phyloP scores from a whole-genome alignment of 2,329 filamentous ascomycete genomes.

The Colletotrichum salicis region DNA sequence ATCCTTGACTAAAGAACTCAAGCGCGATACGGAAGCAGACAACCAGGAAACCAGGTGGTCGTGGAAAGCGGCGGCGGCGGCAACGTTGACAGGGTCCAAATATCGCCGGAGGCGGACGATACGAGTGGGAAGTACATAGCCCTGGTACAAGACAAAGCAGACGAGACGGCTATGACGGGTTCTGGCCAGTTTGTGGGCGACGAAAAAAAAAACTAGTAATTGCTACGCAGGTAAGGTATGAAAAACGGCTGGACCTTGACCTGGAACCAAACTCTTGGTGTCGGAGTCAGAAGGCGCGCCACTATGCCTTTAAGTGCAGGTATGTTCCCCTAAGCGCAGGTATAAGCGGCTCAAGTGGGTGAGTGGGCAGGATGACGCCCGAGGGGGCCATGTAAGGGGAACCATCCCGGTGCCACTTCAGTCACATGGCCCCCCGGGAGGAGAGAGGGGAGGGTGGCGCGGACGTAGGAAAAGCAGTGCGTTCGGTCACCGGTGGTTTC shows the following conservation, averaged over 20 bases:
- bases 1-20: slow-evolving; percentile 25
- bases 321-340: slow-evolving; percentile 40
- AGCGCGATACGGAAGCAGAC: slow-evolving; percentile 27
- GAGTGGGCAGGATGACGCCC: slow-evolving; percentile 38
- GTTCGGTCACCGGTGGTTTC: slow-evolving; percentile 2
- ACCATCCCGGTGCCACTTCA: slow-evolving; percentile 40
- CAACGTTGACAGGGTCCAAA: slow-evolving; percentile 8
- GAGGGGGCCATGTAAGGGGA: slow-evolving; percentile 34
- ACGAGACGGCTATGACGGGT: not conserved
- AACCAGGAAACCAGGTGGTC: not conserved
- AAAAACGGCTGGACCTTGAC: slow-evolving; percentile 19
- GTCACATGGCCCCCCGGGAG: slow-evolving; percentile 37
- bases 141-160: not conserved
- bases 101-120: slow-evolving; percentile 22
- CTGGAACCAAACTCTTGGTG: slow-evolving; percentile 34
- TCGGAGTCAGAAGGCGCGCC: slow-evolving; percentile 31
- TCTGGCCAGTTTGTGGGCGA: not conserved
- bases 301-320: slow-evolving; percentile 35
- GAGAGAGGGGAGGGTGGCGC: slow-evolving; percentile 16
- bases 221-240: too few relatives aligned
- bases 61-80: slow-evolving; percentile 18
- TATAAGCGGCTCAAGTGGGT: slow-evolving; percentile 38
- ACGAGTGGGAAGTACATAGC: not conserved
- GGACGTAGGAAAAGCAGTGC: slow-evolving; percentile 41
- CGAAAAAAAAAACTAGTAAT: not conserved